These are phyloP conservation scores for Boletus sp. DNA, from an alignment of 768 basidiomycete genomes.

Conservation along the genomic window DNA sequence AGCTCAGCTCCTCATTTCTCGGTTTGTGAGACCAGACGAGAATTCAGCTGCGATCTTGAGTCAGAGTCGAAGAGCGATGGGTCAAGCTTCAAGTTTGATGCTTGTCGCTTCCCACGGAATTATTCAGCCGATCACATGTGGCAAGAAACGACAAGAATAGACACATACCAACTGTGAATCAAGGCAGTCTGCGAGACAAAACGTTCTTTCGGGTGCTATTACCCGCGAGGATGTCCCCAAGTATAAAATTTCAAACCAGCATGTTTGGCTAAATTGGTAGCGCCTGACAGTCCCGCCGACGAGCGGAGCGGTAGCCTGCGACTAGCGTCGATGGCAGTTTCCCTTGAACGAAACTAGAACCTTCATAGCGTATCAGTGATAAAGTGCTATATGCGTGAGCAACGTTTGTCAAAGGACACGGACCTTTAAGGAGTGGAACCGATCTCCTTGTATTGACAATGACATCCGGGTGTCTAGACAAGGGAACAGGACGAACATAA, in stretches of 20 bases:
- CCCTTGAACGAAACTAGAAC: neutral
- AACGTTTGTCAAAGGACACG: neutral
- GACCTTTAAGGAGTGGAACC: neutral
- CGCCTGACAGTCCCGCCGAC: too few species aligned
- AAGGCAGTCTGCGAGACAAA: neutral
- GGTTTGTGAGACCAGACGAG: neutral
- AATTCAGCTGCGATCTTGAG: neutral
- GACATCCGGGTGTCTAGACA: neutral
- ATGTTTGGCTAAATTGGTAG: too few species aligned
- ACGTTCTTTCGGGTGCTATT: neutral
- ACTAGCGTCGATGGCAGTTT: neutral
- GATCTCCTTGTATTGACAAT: neutral
- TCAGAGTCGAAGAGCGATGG: neutral
- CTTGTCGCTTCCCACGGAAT: constrained; percentile 39
- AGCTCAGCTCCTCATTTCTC: neutral
- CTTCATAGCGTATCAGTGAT: neutral
- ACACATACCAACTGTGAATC: neutral
- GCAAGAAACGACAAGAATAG: constrained; percentile 42
- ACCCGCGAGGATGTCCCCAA: neutral
- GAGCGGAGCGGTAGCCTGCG: neutral
- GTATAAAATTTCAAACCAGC: too few species aligned
- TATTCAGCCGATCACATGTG: constrained; percentile 22
- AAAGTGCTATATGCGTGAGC: neutral
- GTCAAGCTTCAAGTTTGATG: constrained; percentile 25
- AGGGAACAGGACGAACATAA: neutral